phyloP scores from a whole-genome alignment of 2,329 filamentous ascomycete genomes.

The Colletotrichum theobromicola region DNA sequence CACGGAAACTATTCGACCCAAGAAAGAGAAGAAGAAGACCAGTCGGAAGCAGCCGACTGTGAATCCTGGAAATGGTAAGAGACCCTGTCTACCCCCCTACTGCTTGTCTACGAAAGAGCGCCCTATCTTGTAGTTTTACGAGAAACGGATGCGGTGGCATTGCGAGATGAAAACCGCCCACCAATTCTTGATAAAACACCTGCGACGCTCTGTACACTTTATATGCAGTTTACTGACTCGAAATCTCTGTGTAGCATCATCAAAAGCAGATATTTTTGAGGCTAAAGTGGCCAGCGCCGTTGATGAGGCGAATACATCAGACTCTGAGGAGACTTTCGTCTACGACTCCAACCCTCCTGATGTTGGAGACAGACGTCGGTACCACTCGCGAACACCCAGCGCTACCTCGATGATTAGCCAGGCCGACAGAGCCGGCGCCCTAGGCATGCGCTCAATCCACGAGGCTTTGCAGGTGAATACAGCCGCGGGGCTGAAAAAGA shows the following conservation, averaged over 20 bases:
- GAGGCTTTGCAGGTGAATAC: conserved; percentile 35
- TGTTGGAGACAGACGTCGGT: conserved; percentile 67
- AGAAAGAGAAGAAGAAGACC: conserved; percentile 87
- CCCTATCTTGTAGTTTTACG: background rate
- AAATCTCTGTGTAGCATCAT: conserved; percentile 68
- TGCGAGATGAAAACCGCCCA: conserved; percentile 8
- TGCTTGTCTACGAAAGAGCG: conserved; percentile 6
- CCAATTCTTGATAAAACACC: conserved; percentile 19
- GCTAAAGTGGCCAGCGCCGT: conserved; percentile 95
- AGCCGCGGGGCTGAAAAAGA: conserved; percentile 73
- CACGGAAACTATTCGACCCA: conserved; percentile 93
- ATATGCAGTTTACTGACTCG: conserved; percentile 43
- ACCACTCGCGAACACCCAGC: conserved; percentile 94
- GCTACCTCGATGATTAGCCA: conserved; percentile 84
- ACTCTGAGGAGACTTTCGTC: conserved; percentile 98
- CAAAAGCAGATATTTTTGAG: conserved; percentile 98
- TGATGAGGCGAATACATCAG: conserved; percentile 93
- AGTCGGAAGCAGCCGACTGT: conserved; percentile 77
- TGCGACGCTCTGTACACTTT: background rate
- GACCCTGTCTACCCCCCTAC: conserved; percentile 26
- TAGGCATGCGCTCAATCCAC: conserved; percentile 66
- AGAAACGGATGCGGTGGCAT: background rate
- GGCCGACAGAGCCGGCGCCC: conserved; percentile 56
- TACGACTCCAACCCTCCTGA: conserved; percentile 97
- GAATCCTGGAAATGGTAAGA: conserved; percentile 76